A percentile compares a stretch with the other conserved stretches of the same genome.
These are phyloP conservation scores for Hanseniaspora taiwanica DNA, from an alignment of 805 yeast species.

Conservation along the genomic window DNA sequence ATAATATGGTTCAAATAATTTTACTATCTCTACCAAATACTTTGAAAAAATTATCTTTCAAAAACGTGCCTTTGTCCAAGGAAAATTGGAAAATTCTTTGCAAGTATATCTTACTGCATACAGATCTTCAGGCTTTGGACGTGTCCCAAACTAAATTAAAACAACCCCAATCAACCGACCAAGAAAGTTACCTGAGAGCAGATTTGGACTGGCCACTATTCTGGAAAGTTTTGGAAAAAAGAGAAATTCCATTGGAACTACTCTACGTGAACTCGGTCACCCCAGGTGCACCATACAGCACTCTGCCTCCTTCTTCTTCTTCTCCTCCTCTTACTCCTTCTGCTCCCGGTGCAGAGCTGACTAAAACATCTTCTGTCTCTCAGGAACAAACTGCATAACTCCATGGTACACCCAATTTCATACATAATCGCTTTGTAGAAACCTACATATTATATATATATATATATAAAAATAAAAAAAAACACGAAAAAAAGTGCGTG, in stretches of 20 bases:
- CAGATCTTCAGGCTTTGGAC: constrained; percentile 47
- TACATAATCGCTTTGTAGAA: no score
- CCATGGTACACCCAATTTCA: no score
- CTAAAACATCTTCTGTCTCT: neutral
- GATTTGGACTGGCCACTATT: constrained; percentile 76
- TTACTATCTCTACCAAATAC: constrained; percentile 58
- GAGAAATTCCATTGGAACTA: neutral
- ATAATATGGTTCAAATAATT: constrained; percentile 66
- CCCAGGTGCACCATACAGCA: constrained; percentile 6
- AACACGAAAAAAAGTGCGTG: no score
- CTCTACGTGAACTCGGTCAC: constrained; percentile 6
- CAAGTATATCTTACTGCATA: constrained; percentile 49
- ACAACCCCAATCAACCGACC: constrained; percentile 18
- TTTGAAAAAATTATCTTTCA: constrained; percentile 58
- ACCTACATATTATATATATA: no score
- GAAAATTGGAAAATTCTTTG: constrained; percentile 73
- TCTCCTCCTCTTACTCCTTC: neutral
- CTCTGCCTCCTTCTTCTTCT: constrained; percentile 5
- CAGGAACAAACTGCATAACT: no score
- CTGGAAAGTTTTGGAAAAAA: constrained; percentile 18
- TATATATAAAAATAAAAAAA: no score
- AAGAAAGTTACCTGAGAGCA: constrained; percentile 36
- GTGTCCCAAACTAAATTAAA: constrained; percentile 47
- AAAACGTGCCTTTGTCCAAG: constrained; percentile 61
- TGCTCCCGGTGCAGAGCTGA: neutral